phyloP scores from a whole-genome alignment of 2,329 filamentous ascomycete genomes.

The Cladorrhinum sp. region DNA sequence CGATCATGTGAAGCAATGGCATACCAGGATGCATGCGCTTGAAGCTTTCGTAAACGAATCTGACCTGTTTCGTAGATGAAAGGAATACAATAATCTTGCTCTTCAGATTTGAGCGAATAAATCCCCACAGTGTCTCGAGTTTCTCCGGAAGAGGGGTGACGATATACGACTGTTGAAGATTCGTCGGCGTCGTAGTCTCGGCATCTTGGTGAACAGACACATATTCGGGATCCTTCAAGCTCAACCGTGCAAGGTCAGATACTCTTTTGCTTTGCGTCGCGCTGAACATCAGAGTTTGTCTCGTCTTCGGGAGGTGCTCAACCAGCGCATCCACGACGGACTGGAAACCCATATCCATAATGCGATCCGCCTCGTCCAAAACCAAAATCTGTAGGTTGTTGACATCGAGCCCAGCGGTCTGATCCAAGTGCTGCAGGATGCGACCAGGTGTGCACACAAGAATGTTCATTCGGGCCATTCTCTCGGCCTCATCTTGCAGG shows the following conservation, averaged over 20 bases:
- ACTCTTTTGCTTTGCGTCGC: slow-evolving; percentile 95
- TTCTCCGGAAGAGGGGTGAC: slow-evolving; percentile 83
- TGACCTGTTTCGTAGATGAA: slow-evolving; percentile 92
- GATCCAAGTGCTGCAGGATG: slow-evolving; percentile 93
- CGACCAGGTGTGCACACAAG: slow-evolving; percentile 91
- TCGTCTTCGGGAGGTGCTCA: slow-evolving; percentile 78
- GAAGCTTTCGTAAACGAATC: slow-evolving; percentile 92
- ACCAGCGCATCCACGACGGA: slow-evolving; percentile 85
- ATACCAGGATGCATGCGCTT: slow-evolving; percentile 93
- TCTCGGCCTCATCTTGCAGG: slow-evolving; percentile 79
- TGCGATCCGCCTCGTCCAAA: slow-evolving; percentile 91
- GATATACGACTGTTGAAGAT: slow-evolving; percentile 87
- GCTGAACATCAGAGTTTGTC: slow-evolving; percentile 93
- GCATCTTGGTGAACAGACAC: slow-evolving; percentile 89
- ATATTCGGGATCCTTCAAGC: slow-evolving; percentile 88
- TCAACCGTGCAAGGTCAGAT: slow-evolving; percentile 84
- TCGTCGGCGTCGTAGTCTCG: slow-evolving; percentile 72
- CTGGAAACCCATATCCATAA: slow-evolving; percentile 97
- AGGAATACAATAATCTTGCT: slow-evolving; percentile 94
- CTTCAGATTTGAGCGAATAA: slow-evolving; percentile 86
- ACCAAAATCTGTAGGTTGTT: slow-evolving; percentile 91
- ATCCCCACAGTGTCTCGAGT: slow-evolving; percentile 87
- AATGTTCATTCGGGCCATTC: slow-evolving; percentile 91
- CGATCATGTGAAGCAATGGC: slow-evolving; percentile 86
- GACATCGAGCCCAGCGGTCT: slow-evolving; percentile 85